These are phyloP conservation scores for Leccinum boreale DNA, from an alignment of 768 basidiomycete genomes.

Conservation along the genomic window DNA sequence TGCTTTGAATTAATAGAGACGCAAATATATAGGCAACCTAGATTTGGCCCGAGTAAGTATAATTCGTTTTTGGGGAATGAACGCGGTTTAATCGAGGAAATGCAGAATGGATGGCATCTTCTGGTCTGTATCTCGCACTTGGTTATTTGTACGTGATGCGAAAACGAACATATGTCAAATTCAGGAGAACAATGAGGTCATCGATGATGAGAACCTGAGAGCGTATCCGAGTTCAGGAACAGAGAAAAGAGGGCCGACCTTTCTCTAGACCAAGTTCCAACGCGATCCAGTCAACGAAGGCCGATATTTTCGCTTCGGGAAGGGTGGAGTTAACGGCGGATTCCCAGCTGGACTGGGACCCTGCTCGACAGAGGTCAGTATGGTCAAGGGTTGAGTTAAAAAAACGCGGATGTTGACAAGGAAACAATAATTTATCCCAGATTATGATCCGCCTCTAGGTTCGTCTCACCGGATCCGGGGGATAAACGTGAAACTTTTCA, in stretches of 20 bases:
- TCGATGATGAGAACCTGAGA: slow-evolving; percentile 2
- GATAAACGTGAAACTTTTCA: neutral
- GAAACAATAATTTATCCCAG: slow-evolving; percentile 15
- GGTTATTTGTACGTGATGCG: slow-evolving; percentile 29
- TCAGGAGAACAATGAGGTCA: slow-evolving; percentile 27
- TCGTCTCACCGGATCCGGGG: neutral
- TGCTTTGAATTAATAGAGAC: neutral
- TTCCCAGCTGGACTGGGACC: slow-evolving; percentile 3
- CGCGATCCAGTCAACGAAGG: neutral
- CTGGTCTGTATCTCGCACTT: neutral
- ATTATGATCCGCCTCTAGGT: neutral
- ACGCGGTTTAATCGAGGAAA: slow-evolving; percentile 12
- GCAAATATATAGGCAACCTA: slow-evolving; percentile 15
- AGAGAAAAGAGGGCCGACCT: neutral
- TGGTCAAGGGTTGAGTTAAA: slow-evolving; percentile 2
- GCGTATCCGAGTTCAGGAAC: slow-evolving; percentile 2
- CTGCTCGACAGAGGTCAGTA: slow-evolving; percentile 1
- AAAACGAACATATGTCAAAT: slow-evolving; percentile 16
- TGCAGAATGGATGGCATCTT: slow-evolving; percentile 12
- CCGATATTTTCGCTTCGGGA: neutral
- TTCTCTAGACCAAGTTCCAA: neutral
- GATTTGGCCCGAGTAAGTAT: slow-evolving; percentile 22
- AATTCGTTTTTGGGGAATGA: slow-evolving; percentile 18
- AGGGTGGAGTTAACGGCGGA: neutral
- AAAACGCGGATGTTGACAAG: slow-evolving; percentile 11